Percentiles rank a stretch among this genome's conserved stretches.
Evolutionary conservation across 331 rosid species (phyloP).

Genomic region (Ulmus americana): DNA sequence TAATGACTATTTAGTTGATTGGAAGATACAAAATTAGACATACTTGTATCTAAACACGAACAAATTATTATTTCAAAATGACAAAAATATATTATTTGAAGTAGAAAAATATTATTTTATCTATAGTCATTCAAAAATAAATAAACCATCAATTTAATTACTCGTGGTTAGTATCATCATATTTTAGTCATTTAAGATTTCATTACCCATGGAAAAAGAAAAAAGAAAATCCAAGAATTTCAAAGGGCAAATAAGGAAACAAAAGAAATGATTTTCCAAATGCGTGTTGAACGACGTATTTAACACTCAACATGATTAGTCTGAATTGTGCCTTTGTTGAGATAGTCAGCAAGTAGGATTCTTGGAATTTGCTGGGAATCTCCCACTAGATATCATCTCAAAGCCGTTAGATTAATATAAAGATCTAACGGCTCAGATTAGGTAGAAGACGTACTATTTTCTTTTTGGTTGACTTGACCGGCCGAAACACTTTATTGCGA

Average conservation of each 20-base stretch:
- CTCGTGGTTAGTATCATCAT: too few relatives aligned
- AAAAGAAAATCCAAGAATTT: neutral
- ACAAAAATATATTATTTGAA: too few relatives aligned
- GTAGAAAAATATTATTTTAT: too few relatives aligned
- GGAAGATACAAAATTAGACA: too few relatives aligned
- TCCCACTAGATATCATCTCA: neutral
- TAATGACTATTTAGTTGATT: too few relatives aligned
- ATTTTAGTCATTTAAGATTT: neutral
- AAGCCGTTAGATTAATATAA: too few relatives aligned
- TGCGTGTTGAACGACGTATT: neutral
- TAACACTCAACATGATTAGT: too few relatives aligned
- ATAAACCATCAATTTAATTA: too few relatives aligned
- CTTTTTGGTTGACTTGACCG: constrained; percentile 23
- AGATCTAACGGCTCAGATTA: constrained; percentile 24
- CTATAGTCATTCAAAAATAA: too few relatives aligned
- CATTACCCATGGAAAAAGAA: neutral
- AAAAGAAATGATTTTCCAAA: neutral
- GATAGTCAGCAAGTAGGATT: neutral
- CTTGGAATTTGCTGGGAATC: neutral
- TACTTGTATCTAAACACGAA: too few relatives aligned
- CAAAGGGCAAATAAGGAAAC: neutral
- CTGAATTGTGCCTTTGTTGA: neutral
- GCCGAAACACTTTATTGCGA: neutral
- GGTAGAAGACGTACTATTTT: constrained; percentile 3
- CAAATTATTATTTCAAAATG: too few relatives aligned